Percentiles rank a stretch among this genome's conserved stretches.
Conservation (phyloP, 768 basidiomycete genomes). For the Leccinum variicolor region DNA sequence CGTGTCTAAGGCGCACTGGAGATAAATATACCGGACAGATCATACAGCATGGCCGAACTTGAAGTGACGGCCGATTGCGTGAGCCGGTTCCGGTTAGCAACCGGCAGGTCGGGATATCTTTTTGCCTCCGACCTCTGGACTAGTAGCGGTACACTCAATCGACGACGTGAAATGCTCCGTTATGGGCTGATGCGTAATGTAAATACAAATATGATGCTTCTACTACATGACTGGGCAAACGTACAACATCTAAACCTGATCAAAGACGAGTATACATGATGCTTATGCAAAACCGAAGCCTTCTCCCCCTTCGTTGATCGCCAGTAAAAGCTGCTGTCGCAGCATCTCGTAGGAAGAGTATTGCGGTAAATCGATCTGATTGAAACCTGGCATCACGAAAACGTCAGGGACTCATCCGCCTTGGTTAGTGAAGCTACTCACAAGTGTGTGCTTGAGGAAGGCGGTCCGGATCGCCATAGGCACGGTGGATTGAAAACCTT, state of each 20-base stretch:
- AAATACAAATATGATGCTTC: conserved; percentile 36
- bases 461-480: conserved; percentile 81
- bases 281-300: conserved; percentile 81
- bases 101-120: background rate
- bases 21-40: background rate
- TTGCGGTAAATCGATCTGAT: conserved; percentile 91
- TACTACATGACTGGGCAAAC: conserved; percentile 19
- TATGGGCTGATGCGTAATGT: conserved; percentile 22
- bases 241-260: conserved; percentile 14
- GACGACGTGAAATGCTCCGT: background rate
- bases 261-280: conserved; percentile 9
- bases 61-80: background rate
- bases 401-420: conserved; percentile 11
- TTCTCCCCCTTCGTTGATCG: conserved; percentile 95
- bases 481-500: conserved; percentile 93
- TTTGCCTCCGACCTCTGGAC: background rate
- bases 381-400: conserved; percentile 60
- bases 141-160: background rate
- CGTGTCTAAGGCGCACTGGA: background rate
- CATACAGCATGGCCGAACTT: background rate
- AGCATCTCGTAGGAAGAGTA: conserved; percentile 97
- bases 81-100: conserved; percentile 4
- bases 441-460: conserved; percentile 90
- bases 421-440: conserved; percentile 35
- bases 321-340: conserved; percentile 82